Base-by-base conservation (phyloP, 345 rosid species). In the Lepidium sativum region DNA sequence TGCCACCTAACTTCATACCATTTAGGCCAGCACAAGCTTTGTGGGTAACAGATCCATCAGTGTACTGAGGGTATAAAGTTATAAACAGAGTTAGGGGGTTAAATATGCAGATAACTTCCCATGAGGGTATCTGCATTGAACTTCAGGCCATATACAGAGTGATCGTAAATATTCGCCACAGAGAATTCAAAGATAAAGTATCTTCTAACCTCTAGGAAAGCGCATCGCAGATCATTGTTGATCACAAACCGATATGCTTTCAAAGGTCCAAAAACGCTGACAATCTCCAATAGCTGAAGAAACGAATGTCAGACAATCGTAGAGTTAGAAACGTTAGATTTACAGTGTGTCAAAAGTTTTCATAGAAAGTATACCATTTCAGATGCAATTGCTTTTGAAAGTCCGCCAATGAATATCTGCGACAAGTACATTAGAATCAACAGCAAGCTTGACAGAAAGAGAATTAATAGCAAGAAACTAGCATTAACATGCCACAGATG, bases 371-470 rank as follows among this genome's bases (percentile, higher is more conserved):
- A 79, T 89, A 94, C 99, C 99, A 90, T 86, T 75, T 86, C 72
- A 65, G 97, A 74, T 40, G 99, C 77, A 60, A 90, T 76, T 62
- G 69, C 72, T 62, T 76, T 80, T 29, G 99, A 80, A 72, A 94
- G 80, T 71, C 96, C 96, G 41, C 97, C 97, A 45, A 94, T 27
- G 69, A 94, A 89, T 65, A 94, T 85, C 99, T 94, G 95, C 80
- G 83, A 32, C 74, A 72, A 57, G 52, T 51, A 60, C 53, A 59
- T 17, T 51, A 31, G 49, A 42, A 60, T 64, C 52, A 73, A 54
- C 69, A 55, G 21, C 44, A 67, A 38, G 68, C 64, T 68, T 48
- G 38, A 23, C 44, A 40, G 53, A n/a, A 40, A 60, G 5, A 52
- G 2, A 10, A 31, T 6, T 21, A 64, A 47, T 21, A 38, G 39